Conservation (phyloP, 139 green algal genomes). For the Chlamydomonas incerta region DNA sequence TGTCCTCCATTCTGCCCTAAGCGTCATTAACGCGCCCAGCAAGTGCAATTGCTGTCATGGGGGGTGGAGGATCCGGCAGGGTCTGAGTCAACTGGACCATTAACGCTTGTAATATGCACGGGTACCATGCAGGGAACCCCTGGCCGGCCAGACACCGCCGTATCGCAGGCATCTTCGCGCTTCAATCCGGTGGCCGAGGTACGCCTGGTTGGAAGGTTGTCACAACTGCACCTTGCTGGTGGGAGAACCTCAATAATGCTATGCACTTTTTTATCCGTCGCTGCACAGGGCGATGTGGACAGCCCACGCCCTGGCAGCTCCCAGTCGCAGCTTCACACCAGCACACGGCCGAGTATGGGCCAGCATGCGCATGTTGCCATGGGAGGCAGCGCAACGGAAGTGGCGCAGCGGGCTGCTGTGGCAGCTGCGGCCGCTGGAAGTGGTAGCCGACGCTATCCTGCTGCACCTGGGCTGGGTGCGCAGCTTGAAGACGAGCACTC, state of each 20-base stretch:
- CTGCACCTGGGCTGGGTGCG: background rate
- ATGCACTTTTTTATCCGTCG: no score
- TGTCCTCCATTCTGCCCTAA: no score
- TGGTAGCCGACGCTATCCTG: background rate
- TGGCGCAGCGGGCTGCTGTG: background rate
- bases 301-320: background rate
- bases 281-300: background rate
- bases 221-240: no score
- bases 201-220: no score
- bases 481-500: background rate
- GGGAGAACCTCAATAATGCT: no score
- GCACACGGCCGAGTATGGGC: background rate
- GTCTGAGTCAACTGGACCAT: no score
- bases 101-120: no score
- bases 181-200: conserved; percentile 34
- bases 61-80: no score
- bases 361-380: conserved; percentile 1
- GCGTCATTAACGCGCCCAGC: no score
- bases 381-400: background rate
- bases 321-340: background rate
- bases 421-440: background rate
- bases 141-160: background rate
- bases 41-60: no score
- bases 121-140: no score
- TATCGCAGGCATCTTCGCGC: conserved; percentile 1